These are phyloP conservation scores for Penicillium olsonii DNA, from an alignment of 2,329 filamentous ascomycete genomes.

Conservation along the genomic window DNA sequence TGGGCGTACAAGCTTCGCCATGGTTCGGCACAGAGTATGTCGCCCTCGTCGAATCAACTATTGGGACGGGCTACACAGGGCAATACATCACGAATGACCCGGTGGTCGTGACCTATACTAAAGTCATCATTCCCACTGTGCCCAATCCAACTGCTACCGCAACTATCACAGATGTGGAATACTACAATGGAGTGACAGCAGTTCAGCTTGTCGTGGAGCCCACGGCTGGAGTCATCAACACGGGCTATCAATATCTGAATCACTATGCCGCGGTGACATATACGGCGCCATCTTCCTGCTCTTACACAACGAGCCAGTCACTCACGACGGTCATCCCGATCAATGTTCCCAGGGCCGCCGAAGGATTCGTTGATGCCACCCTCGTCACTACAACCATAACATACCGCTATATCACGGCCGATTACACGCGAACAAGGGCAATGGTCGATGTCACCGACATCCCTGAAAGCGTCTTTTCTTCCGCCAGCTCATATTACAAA, in stretches of 20 bases:
- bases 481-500: constrained; percentile 4
- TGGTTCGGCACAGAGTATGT: constrained; percentile 17
- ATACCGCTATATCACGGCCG: constrained; percentile 7
- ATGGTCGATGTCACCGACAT: constrained; percentile 11
- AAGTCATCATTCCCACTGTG: constrained; percentile 11
- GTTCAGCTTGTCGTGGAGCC: constrained; percentile 14
- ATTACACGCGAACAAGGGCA: neutral
- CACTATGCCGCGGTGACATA: constrained; percentile 15
- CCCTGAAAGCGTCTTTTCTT: constrained; percentile 7
- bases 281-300: constrained; percentile 16
- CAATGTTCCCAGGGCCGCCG: constrained; percentile 6
- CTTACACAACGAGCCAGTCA: constrained; percentile 9
- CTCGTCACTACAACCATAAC: constrained; percentile 6
- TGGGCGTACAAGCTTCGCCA: constrained; percentile 2
- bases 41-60: constrained; percentile 6
- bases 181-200: constrained; percentile 10
- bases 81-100: constrained; percentile 5
- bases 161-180: constrained; percentile 10
- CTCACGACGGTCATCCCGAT: constrained; percentile 10
- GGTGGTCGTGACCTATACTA: constrained; percentile 4
- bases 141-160: constrained; percentile 6
- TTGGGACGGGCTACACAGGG: constrained; percentile 5
- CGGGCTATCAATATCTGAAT: constrained; percentile 3
- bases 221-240: constrained; percentile 9
- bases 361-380: constrained; percentile 2